A percentile compares a stretch with the other conserved stretches of the same genome.
phyloP scores from a whole-genome alignment of 371 early-diverging fungal genomes.

The Syncephalastrum monosporum region DNA sequence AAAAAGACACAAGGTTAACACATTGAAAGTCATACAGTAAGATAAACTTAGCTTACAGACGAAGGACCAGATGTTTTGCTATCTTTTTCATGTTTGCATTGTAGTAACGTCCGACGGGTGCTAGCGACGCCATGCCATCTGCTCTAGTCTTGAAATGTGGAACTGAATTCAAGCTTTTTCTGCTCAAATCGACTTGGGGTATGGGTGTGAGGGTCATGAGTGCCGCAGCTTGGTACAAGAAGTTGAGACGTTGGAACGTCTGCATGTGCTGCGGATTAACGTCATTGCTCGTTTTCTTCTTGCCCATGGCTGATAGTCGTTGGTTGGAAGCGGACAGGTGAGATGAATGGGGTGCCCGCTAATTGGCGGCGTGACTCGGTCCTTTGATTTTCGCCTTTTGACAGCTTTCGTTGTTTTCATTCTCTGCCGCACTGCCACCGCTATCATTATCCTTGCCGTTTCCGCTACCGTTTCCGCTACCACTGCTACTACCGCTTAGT shows the following conservation, averaged over 20 bases:
- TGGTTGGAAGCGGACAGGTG: too few species aligned
- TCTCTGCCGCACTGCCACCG: background rate
- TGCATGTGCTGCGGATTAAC: slow-evolving; percentile 31
- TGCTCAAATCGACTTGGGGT: background rate
- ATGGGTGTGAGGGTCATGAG: slow-evolving; percentile 32
- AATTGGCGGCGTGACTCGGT: background rate
- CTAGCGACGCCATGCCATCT: slow-evolving; percentile 17
- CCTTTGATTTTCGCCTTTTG: slow-evolving; percentile 9
- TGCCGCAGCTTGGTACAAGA: slow-evolving; percentile 38
- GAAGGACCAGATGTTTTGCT: slow-evolving; percentile 29
- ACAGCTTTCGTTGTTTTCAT: slow-evolving; percentile 10
- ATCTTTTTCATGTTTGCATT: slow-evolving; percentile 39
- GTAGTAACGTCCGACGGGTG: slow-evolving; percentile 32
- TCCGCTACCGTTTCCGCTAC: background rate
- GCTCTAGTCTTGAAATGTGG: slow-evolving; percentile 7
- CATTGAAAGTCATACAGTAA: background rate
- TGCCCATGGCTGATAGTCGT: slow-evolving; percentile 13
- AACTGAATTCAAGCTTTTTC: background rate
- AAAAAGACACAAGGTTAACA: background rate
- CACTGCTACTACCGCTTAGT: background rate
- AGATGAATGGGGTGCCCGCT: too few species aligned
- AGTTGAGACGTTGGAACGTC: slow-evolving; percentile 37
- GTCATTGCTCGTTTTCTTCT: slow-evolving; percentile 22
- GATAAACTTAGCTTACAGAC: slow-evolving; percentile 24
- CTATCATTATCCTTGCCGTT: too few species aligned